Evolutionary conservation across 1,139 yeast genomes (phyloP), one percentile per base, ranked within the genome.

Genomic region (Geotrichum australiense): DNA sequence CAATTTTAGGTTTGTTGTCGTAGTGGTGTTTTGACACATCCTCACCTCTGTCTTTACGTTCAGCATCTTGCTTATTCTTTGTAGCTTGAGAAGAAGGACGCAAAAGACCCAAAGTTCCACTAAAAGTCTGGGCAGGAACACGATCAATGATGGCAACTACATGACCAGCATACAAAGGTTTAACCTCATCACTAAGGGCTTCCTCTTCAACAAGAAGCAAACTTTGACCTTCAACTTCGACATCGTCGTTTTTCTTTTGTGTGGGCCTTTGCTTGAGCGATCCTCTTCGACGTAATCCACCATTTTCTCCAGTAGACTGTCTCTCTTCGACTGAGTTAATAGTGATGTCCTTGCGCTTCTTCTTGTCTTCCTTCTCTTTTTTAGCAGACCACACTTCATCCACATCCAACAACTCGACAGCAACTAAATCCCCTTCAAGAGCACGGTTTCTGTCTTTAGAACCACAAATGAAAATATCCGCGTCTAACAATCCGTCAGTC

Each of bases 361-460:
- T 91, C 65, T 91, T 91, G 54, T 91, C 98, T 61, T 91, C 98
- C 61, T 91, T 91, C 62, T 91, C 98, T 59, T 87, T 82, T 62
- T 89, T 91, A 18, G 94, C 81, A 32, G 80, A 89, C 98, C 98
- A 91, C 25, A 91, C 98, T 60, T 91, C 98, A 62, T 91, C 96
- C 20, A 91, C 98, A 15, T 85, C 86, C 46, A 91, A 73, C 48
- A 91, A 71, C 62, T 91, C 98, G 18, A 91, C 87, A 0, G 98
- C 98, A 26, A 91, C 98, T 47, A 86, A 68, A 61, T 91, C 98
- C 42, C 97, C 96, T 64, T 91, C 98, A 42, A 91, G 69, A 8
- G 98, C 97, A 59, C 98, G 79, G 63, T 91, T 91, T 61, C 98
- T 84, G 63, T 91, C 98, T 62, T 91, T 91, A n/a, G 97, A 89